Percentiles rank a stretch among this genome's conserved stretches.
phyloP scores from a whole-genome alignment of 345 rosid genomes.

The Bruguiera gymnorhiza region DNA sequence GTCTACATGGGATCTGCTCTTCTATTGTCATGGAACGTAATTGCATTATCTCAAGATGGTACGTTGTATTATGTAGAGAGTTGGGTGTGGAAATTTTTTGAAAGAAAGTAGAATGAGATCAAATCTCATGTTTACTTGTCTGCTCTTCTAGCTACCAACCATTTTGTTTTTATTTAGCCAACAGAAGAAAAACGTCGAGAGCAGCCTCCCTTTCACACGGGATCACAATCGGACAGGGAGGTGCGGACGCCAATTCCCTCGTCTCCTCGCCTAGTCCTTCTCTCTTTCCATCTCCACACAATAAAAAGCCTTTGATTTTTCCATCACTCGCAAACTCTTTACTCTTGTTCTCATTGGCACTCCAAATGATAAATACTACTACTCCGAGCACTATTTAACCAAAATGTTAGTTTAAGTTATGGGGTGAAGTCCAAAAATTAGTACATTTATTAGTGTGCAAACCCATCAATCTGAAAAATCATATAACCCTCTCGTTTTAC shows the following conservation, averaged over 20 bases:
- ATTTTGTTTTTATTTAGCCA: conserved; percentile 1
- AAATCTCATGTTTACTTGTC: neutral
- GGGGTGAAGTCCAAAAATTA: too few relatives aligned
- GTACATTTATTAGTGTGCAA: too few relatives aligned
- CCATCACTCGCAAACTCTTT: neutral
- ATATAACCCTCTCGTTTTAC: too few relatives aligned
- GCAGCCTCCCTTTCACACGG: conserved; percentile 8
- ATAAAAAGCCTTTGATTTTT: neutral
- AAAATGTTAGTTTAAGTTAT: too few relatives aligned
- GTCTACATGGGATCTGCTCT: neutral
- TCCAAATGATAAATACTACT: too few relatives aligned
- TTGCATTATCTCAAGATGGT: neutral
- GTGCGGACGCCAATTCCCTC: conserved; percentile 35
- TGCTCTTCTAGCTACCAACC: neutral
- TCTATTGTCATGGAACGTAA: neutral
- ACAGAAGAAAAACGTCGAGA: conserved; percentile 19
- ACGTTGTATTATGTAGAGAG: neutral
- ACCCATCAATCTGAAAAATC: too few relatives aligned
- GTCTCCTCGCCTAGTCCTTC: conserved; percentile 9
- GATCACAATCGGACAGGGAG: conserved; percentile 26
- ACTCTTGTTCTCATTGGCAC: neutral
- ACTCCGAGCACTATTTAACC: too few relatives aligned
- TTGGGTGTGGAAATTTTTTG: neutral
- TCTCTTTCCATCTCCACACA: neutral
- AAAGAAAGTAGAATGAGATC: neutral